A percentile compares a stretch with the other conserved stretches of the same genome.
These are phyloP conservation scores for Cryphonectria naterciae DNA, from an alignment of 2,329 filamentous ascomycete genomes.

Conservation along the genomic window DNA sequence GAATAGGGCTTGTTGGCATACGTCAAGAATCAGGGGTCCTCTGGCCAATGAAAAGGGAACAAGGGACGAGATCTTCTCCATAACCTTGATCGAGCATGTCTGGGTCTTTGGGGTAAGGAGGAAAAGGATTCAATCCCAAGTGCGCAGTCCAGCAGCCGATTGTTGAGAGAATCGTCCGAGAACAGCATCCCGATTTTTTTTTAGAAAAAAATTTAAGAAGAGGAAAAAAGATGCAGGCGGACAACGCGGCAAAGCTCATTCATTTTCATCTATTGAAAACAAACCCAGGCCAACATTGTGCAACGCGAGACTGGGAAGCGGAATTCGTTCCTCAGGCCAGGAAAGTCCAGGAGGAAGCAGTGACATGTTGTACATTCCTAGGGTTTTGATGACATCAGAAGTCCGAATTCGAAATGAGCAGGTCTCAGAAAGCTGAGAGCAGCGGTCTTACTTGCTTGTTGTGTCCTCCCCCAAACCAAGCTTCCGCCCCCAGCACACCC, in stretches of 20 bases:
- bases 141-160: not conserved
- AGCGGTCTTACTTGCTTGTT: not conserved
- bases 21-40: conserved; percentile 1
- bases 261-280: not conserved
- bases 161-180: not conserved
- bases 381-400: not conserved
- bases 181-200: no score
- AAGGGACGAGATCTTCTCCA: not conserved
- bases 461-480: no score
- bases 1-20: conserved; percentile 3
- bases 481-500: not conserved
- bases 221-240: not conserved
- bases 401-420: conserved; percentile 6
- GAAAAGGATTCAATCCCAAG: no score
- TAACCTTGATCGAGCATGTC: not conserved
- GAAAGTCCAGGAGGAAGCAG: not conserved
- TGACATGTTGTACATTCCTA: not conserved
- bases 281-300: not conserved
- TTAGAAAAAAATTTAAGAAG: no score
- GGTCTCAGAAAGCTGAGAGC: conserved; percentile 13
- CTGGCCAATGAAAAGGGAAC: not conserved
- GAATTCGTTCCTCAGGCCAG: not conserved
- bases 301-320: not conserved
- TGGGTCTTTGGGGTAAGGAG: not conserved
- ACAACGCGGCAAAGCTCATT: no score